Evolutionary conservation across 2,329 filamentous ascomycete genomes (phyloP).

Genomic region (Pseudogymnoascus destructans): DNA sequence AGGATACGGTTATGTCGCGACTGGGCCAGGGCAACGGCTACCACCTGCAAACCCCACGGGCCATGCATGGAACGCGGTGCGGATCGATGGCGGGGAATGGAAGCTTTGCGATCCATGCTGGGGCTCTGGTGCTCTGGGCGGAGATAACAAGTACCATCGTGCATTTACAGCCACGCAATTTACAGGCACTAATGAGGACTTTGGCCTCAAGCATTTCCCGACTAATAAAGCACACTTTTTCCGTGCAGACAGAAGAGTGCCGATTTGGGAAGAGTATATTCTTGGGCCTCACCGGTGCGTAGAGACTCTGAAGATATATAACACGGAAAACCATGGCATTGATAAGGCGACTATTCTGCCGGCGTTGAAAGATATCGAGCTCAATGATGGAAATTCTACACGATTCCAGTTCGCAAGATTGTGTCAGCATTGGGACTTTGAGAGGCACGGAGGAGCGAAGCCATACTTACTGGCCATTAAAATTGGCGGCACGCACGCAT

Average conservation of each 20-base stretch:
- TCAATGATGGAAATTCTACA: conserved; percentile 38
- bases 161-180: conserved; percentile 53
- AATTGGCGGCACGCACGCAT: conserved; percentile 45
- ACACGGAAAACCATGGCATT: conserved; percentile 38
- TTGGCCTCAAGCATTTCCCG: conserved; percentile 73
- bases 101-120: conserved; percentile 87
- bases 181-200: conserved; percentile 56
- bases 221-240: conserved; percentile 55
- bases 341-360: conserved; percentile 50
- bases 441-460: conserved; percentile 50
- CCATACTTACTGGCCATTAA: conserved; percentile 58
- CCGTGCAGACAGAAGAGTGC: conserved; percentile 53
- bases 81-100: conserved; percentile 77
- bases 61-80: conserved; percentile 90
- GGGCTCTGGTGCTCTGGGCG: conserved; percentile 65
- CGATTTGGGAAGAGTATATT: conserved; percentile 74
- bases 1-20: conserved; percentile 57
- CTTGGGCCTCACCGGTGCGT: conserved; percentile 42
- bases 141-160: conserved; percentile 46
- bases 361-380: conserved; percentile 42
- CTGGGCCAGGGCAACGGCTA: conserved; percentile 49
- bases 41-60: conserved; percentile 49
- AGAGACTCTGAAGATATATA: conserved; percentile 34
- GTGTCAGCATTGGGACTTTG: conserved; percentile 74
- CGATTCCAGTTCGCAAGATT: conserved; percentile 70